phyloP scores from a whole-genome alignment of 371 early-diverging fungal species.

The Gilbertella persicaria region DNA sequence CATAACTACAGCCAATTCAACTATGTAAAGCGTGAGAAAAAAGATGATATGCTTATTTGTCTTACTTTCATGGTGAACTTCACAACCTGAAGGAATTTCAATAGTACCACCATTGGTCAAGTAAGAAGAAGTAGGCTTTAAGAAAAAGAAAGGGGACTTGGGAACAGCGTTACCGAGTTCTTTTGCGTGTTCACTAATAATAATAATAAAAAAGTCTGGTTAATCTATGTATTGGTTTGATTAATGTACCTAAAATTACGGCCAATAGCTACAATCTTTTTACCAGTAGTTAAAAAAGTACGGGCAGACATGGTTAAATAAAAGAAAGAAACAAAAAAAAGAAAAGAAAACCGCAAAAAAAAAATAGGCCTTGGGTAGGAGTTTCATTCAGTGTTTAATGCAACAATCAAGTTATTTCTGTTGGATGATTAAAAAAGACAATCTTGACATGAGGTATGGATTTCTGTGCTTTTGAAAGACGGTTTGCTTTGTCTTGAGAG shows the following conservation, averaged over 20 bases:
- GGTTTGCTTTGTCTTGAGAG: too few relatives aligned
- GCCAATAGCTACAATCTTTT: slow-evolving; percentile 92
- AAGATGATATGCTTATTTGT: neutral
- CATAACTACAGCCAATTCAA: slow-evolving; percentile 94
- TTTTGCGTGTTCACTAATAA: slow-evolving; percentile 81
- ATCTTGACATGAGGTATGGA: too few relatives aligned
- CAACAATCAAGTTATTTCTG: too few relatives aligned
- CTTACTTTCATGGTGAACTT: slow-evolving; percentile 88
- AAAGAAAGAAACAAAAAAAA: slow-evolving; percentile 1
- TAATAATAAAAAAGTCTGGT: too few relatives aligned
- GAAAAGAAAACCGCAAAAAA: too few relatives aligned
- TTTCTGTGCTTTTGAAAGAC: too few relatives aligned
- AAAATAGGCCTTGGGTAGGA: too few relatives aligned
- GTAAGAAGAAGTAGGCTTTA: slow-evolving; percentile 93
- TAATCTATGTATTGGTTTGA: neutral
- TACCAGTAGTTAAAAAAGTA: slow-evolving; percentile 66
- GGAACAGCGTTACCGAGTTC: slow-evolving; percentile 93
- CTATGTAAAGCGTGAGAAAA: slow-evolving; percentile 23
- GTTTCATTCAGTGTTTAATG: too few relatives aligned
- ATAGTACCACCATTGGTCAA: slow-evolving; percentile 71
- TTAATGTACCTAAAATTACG: slow-evolving; percentile 76
- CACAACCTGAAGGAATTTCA: slow-evolving; percentile 78
- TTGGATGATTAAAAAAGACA: too few relatives aligned
- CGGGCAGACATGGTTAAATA: slow-evolving; percentile 36
- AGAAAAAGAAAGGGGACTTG: slow-evolving; percentile 86